Evolutionary conservation across 768 basidiomycete genomes (phyloP).

Genomic region (Amanita pallidorosea): DNA sequence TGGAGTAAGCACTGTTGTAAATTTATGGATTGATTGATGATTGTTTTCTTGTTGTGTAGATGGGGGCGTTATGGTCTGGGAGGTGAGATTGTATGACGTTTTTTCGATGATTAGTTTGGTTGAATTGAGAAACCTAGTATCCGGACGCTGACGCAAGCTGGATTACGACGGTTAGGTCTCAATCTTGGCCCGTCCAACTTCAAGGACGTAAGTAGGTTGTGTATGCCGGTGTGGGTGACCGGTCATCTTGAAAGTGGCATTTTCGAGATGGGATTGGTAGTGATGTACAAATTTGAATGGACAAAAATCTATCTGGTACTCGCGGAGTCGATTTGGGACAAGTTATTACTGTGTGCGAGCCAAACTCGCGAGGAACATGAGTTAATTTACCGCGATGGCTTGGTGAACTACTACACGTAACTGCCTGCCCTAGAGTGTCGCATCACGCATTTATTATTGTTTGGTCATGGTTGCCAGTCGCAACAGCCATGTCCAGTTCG

Average conservation of each 20-base stretch:
- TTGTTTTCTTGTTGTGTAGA: background rate
- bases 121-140: background rate
- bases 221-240: too few species aligned
- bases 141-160: background rate
- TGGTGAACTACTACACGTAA: background rate
- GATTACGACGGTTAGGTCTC: background rate
- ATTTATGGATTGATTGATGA: background rate
- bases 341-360: too few species aligned
- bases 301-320: too few species aligned
- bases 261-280: too few species aligned
- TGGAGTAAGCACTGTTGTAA: background rate
- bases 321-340: too few species aligned
- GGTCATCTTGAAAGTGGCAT: too few species aligned
- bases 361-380: too few species aligned
- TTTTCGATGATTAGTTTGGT: background rate
- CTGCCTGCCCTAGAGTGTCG: background rate
- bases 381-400: too few species aligned
- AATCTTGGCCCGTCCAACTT: background rate
- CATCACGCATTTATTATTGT: background rate
- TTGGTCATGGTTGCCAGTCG: background rate
- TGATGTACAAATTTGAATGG: too few species aligned
- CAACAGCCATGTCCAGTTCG: slow-evolving; percentile 4
- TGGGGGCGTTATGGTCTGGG: background rate
- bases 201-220: too few species aligned
- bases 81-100: background rate